Conservation (phyloP, 331 rosid genomes). For the Dryas integrifolia region DNA sequence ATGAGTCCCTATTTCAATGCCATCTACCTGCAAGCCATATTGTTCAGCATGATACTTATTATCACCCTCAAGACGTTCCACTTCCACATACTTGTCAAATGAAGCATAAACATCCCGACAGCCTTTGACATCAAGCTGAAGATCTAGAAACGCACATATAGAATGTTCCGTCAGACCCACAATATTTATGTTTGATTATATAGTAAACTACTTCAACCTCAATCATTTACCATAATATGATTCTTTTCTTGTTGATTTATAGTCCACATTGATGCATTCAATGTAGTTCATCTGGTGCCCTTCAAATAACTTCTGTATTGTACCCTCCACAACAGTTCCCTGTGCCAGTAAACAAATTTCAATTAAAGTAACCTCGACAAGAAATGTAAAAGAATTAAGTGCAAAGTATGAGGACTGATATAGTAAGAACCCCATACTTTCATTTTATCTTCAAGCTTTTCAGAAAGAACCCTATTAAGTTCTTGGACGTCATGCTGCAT, state of each 20-base stretch:
- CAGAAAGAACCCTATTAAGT: conserved; percentile 81
- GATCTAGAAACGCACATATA: conserved; percentile 47
- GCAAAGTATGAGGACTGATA: not conserved
- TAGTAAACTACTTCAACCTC: not conserved
- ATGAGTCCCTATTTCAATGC: not conserved
- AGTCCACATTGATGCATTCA: conserved; percentile 93
- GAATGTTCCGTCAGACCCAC: conserved; percentile 10
- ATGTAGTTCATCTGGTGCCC: conserved; percentile 97
- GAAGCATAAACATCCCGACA: conserved; percentile 93
- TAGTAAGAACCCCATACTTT: conserved; percentile 43
- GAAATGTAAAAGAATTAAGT: not conserved
- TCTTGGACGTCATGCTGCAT: conserved; percentile 99
- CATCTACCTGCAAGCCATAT: conserved; percentile 73
- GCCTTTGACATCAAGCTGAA: conserved; percentile 96
- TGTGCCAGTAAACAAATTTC: conserved; percentile 26
- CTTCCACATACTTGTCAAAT: conserved; percentile 92
- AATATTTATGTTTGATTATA: not conserved
- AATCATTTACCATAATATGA: conserved; percentile 74
- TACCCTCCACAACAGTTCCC: conserved; percentile 98
- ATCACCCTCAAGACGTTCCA: conserved; percentile 92
- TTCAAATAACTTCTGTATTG: conserved; percentile 90
- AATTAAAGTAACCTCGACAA: not conserved
- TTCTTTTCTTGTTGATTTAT: conserved; percentile 92
- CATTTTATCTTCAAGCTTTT: conserved; percentile 97
- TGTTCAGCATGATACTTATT: conserved; percentile 92